A percentile compares a stretch with the other conserved stretches of the same genome.
Evolutionary conservation across 257 asterid genomes (phyloP).

Genomic region (Solanum ahanhuiri): DNA sequence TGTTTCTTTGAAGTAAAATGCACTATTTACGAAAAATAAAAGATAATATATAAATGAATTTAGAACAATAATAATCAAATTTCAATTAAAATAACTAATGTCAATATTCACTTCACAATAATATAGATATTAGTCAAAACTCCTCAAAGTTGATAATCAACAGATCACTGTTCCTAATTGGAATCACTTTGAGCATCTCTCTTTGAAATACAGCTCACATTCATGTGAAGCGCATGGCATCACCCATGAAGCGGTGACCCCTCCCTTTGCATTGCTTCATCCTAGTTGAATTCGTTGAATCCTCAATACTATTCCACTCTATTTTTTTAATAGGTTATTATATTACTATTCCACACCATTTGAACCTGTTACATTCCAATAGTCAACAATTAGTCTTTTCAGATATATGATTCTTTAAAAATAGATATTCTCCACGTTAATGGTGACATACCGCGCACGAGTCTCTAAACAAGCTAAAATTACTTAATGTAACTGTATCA

Average conservation of each 20-base stretch:
- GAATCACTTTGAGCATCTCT: not conserved
- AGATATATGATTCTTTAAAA: not conserved
- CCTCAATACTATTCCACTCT: not conserved
- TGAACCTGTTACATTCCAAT: not conserved
- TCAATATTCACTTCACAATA: not conserved
- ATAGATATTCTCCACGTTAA: not conserved
- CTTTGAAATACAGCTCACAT: not conserved
- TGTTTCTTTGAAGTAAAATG: not conserved
- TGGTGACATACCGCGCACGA: not conserved
- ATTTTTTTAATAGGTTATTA: not conserved
- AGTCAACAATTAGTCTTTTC: not conserved
- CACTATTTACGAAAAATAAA: not conserved
- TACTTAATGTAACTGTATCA: not conserved
- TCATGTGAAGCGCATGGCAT: not conserved
- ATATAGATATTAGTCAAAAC: not conserved
- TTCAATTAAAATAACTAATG: not conserved
- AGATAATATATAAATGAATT: not conserved
- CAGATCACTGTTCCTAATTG: not conserved
- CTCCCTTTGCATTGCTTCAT: not conserved
- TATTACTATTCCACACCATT: not conserved
- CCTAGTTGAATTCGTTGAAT: not conserved
- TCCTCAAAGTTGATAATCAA: not conserved
- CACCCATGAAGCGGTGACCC: not conserved
- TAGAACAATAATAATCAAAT: not conserved
- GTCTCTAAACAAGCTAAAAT: not conserved